A percentile compares a stretch with the other conserved stretches of the same genome.
Conservation (phyloP, 495 filamentous ascomycete genomes). For the Xylaria grammica region DNA sequence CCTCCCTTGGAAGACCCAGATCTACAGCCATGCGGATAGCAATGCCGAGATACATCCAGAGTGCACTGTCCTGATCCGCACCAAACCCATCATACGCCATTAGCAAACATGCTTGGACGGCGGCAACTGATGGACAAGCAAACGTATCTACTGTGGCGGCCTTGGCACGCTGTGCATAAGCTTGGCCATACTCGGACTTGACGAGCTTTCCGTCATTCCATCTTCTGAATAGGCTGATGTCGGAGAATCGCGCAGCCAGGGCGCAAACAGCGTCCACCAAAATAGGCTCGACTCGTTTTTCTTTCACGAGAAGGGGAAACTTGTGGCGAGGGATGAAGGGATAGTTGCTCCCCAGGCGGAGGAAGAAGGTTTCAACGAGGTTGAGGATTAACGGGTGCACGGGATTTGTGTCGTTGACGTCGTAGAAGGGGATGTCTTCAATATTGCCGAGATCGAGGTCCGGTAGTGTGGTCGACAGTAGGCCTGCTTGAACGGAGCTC, state of each 20-base stretch:
- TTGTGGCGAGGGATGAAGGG: conserved; percentile 74
- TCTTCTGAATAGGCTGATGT: conserved; percentile 64
- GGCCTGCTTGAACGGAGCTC: conserved; percentile 33
- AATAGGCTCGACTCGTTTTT: conserved; percentile 81
- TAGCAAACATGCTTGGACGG: conserved; percentile 78
- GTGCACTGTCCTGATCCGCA: conserved; percentile 80
- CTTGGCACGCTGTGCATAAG: conserved; percentile 80
- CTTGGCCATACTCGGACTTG: conserved; percentile 68
- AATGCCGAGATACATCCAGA: conserved; percentile 90
- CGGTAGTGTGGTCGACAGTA: conserved; percentile 36
- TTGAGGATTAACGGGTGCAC: conserved; percentile 74
- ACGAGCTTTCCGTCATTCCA: conserved; percentile 58
- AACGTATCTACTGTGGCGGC: conserved; percentile 75
- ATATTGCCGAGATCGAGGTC: conserved; percentile 58
- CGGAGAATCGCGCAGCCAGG: conserved; percentile 80
- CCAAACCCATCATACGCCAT: conserved; percentile 88
- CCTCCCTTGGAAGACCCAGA: conserved; percentile 77
- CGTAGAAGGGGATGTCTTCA: conserved; percentile 79
- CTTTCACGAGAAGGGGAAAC: conserved; percentile 72
- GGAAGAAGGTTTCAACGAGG: conserved; percentile 78
- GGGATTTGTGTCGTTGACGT: conserved; percentile 67
- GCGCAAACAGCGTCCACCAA: conserved; percentile 86
- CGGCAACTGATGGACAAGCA: conserved; percentile 76
- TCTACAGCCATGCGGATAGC: conserved; percentile 87
- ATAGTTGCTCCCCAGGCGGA: conserved; percentile 79